Conservation (phyloP, 176 grass and related monocot species). For the Elymus sibiricus region DNA sequence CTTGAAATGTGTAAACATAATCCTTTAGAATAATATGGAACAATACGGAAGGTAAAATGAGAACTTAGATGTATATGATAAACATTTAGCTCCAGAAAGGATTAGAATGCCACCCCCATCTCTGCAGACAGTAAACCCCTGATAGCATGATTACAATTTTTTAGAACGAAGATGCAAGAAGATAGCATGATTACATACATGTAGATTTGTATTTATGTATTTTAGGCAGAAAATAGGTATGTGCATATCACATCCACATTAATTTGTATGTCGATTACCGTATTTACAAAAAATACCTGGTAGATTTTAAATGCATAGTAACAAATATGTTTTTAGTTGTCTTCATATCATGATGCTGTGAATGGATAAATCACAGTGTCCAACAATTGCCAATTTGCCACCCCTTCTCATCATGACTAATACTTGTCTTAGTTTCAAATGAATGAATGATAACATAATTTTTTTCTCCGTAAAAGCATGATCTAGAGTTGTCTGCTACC, state of each 20-base stretch:
- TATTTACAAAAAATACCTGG: too few relatives aligned
- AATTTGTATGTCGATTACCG: too few relatives aligned
- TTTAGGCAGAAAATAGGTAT: neutral
- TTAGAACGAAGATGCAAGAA: too few relatives aligned
- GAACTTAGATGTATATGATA: neutral
- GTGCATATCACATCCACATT: too few relatives aligned
- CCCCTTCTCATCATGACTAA: neutral
- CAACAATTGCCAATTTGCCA: neutral
- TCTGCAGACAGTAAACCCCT: neutral
- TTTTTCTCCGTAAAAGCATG: too few relatives aligned
- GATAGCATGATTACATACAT: too few relatives aligned
- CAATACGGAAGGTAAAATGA: neutral
- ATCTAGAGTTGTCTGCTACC: too few relatives aligned
- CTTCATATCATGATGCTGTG: neutral
- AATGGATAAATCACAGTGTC: neutral
- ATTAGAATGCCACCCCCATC: neutral
- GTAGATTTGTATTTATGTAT: too few relatives aligned
- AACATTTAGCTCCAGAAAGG: neutral
- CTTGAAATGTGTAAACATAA: constrained; percentile 9
- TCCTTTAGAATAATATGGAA: neutral
- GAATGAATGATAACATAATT: too few relatives aligned
- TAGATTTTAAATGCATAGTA: too few relatives aligned
- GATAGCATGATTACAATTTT: neutral
- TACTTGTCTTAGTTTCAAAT: neutral
- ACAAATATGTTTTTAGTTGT: neutral